Percentiles rank a stretch among this genome's conserved stretches.
These are phyloP conservation scores for Acanthamoeba castellanii DNA, from an alignment of 208 protist species.

Conservation along the genomic window DNA sequence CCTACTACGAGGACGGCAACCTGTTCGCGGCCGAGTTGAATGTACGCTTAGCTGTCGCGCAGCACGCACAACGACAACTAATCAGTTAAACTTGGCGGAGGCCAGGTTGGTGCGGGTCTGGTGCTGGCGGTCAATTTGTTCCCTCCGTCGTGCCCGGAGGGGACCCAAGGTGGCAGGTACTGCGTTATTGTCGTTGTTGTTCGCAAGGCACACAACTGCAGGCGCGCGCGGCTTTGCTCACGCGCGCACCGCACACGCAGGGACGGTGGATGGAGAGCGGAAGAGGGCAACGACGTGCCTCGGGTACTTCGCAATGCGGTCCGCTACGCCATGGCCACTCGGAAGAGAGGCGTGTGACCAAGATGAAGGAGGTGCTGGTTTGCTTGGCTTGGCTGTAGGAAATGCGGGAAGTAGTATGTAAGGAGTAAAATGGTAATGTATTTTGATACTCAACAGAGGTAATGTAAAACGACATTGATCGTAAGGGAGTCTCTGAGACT, in stretches of 20 bases:
- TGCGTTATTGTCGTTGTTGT: background rate
- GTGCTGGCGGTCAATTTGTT: background rate
- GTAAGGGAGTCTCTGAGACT: too few relatives aligned
- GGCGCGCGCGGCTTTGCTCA: background rate
- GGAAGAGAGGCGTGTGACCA: background rate
- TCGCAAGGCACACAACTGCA: too few relatives aligned
- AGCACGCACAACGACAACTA: too few relatives aligned
- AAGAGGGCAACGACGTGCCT: background rate
- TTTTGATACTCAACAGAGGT: too few relatives aligned
- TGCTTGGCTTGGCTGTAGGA: too few relatives aligned
- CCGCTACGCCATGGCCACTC: background rate
- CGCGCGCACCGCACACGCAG: background rate
- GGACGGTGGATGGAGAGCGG: background rate
- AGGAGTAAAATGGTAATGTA: too few relatives aligned
- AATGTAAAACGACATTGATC: too few relatives aligned
- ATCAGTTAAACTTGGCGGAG: background rate
- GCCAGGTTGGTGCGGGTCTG: background rate
- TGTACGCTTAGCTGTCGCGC: background rate
- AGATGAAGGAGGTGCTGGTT: too few relatives aligned
- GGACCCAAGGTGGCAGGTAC: background rate
- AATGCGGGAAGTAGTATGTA: too few relatives aligned
- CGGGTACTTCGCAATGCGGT: background rate
- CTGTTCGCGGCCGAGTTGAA: background rate
- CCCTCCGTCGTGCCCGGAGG: background rate
- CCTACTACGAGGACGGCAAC: slow-evolving; percentile 27